phyloP scores from a whole-genome alignment of 768 basidiomycete genomes.

The Tulasnella sp. region DNA sequence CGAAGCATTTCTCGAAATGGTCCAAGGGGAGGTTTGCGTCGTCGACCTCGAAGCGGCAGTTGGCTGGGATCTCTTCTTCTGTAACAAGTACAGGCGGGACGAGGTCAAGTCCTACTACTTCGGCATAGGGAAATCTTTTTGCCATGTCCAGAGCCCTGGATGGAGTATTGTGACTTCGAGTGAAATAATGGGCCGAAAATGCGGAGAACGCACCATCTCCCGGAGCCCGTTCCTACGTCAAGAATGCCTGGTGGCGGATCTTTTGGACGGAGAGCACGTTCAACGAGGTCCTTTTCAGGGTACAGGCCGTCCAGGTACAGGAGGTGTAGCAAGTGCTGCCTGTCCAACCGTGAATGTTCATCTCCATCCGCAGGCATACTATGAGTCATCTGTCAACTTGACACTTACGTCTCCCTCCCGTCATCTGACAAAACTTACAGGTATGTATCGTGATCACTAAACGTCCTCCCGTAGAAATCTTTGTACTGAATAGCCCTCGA shows the following conservation, averaged over 20 bases:
- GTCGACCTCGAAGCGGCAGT: constrained; percentile 13
- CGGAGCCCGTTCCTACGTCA: neutral
- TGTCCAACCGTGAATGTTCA: neutral
- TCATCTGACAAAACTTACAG: too few species aligned
- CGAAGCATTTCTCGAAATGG: neutral
- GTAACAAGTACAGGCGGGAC: constrained; percentile 2
- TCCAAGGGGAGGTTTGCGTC: constrained; percentile 6
- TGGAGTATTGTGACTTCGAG: neutral
- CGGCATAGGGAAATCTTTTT: constrained; percentile 16
- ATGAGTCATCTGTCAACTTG: too few species aligned
- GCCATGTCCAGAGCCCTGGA: constrained; percentile 20
- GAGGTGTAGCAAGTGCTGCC: neutral
- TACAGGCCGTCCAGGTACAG: neutral
- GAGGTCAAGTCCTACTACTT: constrained; percentile 20
- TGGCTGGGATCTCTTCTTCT: neutral
- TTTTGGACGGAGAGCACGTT: neutral
- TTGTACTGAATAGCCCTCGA: neutral
- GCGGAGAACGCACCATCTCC: neutral
- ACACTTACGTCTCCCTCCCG: neutral
- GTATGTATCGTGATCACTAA: neutral
- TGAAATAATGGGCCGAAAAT: too few species aligned
- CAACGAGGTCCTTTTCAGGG: neutral
- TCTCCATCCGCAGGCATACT: neutral
- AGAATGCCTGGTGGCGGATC: neutral
- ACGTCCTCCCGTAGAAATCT: neutral